Conservation (phyloP, 169 alveolate genomes). For the Cryptosporidium tyzzeri region DNA sequence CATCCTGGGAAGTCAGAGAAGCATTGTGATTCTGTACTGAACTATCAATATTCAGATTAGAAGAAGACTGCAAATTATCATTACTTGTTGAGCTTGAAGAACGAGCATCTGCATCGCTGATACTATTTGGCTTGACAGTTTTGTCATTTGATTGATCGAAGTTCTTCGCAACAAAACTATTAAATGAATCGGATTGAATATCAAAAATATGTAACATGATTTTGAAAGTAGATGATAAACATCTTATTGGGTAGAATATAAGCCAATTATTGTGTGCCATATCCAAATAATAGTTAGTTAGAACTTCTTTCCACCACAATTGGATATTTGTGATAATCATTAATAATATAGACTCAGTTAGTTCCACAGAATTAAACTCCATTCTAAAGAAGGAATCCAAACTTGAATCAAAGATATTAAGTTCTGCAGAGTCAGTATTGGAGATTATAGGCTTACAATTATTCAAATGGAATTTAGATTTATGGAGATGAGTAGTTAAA, state of each 20-base stretch:
- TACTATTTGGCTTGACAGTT: background rate
- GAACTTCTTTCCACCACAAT: conserved; percentile 70
- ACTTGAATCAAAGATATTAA: background rate
- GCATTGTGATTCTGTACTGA: background rate
- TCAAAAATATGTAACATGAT: conserved; percentile 59
- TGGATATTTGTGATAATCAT: conserved; percentile 27
- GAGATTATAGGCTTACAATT: background rate
- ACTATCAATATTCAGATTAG: background rate
- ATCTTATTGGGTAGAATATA: conserved; percentile 45
- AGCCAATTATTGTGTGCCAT: conserved; percentile 72
- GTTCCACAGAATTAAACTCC: conserved; percentile 52
- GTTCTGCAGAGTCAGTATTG: background rate
- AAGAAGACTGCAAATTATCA: background rate
- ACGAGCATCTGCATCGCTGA: background rate
- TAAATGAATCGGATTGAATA: conserved; percentile 57
- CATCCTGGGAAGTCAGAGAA: background rate
- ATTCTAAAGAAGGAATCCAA: conserved; percentile 9
- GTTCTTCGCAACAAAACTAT: conserved; percentile 41
- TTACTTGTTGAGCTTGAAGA: background rate
- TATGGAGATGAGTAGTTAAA: conserved; percentile 39
- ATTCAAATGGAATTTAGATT: conserved; percentile 21
- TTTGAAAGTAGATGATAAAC: conserved; percentile 60
- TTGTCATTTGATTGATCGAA: background rate
- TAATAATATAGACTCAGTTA: conserved; percentile 46
- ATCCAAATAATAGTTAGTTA: conserved; percentile 59